phyloP scores from a whole-genome alignment of 106 monocot genomes.

The Cymbidium sinense region DNA sequence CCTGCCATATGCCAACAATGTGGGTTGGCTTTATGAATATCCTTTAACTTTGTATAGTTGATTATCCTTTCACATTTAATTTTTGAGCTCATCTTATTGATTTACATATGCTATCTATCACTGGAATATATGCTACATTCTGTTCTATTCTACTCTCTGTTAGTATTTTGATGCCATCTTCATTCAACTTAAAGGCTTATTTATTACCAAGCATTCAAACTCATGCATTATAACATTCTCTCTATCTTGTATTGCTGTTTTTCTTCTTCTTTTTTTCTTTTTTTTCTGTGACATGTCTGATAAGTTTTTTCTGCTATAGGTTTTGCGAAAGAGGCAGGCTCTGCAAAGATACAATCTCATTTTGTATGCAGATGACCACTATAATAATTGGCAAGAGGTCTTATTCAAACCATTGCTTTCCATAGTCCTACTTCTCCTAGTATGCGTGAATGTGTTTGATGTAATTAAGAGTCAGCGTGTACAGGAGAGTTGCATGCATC shows the following conservation, averaged over 20 bases:
- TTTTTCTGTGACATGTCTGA: not conserved
- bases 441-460: not conserved
- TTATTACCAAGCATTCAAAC: not conserved
- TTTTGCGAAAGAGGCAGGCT: constrained; percentile 60
- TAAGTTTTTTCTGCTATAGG: constrained; percentile 20
- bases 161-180: not conserved
- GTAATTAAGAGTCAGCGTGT: not conserved
- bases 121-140: not conserved
- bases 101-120: not conserved
- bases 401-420: not conserved
- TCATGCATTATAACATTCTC: not conserved
- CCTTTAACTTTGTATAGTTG: not conserved
- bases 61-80: not conserved
- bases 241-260: not conserved
- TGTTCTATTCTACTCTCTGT: not conserved
- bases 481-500: not conserved
- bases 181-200: not conserved
- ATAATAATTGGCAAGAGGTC: constrained; percentile 90
- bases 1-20: not conserved
- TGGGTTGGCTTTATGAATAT: not conserved
- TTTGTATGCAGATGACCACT: constrained; percentile 70
- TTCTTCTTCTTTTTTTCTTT: too few relatives aligned
- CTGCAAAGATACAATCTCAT: constrained; percentile 73
- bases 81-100: not conserved
- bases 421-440: not conserved